Evolutionary conservation across 192 early-diverging fungal genomes (phyloP).

Genomic region (Coemansia sp.): DNA sequence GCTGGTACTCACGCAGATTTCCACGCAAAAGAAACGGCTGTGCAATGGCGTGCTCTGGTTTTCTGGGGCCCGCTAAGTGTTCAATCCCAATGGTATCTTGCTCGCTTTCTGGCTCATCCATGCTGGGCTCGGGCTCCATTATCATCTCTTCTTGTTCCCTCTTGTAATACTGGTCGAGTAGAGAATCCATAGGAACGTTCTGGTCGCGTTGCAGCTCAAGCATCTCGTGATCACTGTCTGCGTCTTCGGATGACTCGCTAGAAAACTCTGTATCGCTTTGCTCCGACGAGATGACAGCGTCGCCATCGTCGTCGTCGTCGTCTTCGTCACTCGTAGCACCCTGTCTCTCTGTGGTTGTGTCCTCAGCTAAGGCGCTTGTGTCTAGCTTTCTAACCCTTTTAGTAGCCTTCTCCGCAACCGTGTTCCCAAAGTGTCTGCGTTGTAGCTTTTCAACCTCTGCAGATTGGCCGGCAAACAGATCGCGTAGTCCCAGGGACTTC

Average conservation of each 20-base stretch:
- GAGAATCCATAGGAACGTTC: conserved; percentile 62
- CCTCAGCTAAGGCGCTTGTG: neutral
- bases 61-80: neutral
- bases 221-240: conserved; percentile 53
- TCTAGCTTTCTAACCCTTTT: neutral
- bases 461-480: neutral
- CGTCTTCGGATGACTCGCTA: conserved; percentile 17
- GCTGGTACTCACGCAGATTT: conserved; percentile 83
- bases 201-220: conserved; percentile 61
- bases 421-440: neutral
- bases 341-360: neutral
- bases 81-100: conserved; percentile 10
- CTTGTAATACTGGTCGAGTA: conserved; percentile 58
- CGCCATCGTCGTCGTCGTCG: conserved; percentile 2
- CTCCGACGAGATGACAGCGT: conserved; percentile 16
- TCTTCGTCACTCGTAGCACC: neutral
- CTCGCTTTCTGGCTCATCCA: conserved; percentile 1
- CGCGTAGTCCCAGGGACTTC: neutral
- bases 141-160: conserved; percentile 16
- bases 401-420: no score
- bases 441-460: conserved; percentile 9
- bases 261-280: conserved; percentile 20
- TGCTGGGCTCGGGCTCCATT: conserved; percentile 5
- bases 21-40: conserved; percentile 66
- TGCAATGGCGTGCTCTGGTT: conserved; percentile 16